Conservation (phyloP, 2,329 filamentous ascomycete genomes). For the Phyllosticta citrichinensis region DNA sequence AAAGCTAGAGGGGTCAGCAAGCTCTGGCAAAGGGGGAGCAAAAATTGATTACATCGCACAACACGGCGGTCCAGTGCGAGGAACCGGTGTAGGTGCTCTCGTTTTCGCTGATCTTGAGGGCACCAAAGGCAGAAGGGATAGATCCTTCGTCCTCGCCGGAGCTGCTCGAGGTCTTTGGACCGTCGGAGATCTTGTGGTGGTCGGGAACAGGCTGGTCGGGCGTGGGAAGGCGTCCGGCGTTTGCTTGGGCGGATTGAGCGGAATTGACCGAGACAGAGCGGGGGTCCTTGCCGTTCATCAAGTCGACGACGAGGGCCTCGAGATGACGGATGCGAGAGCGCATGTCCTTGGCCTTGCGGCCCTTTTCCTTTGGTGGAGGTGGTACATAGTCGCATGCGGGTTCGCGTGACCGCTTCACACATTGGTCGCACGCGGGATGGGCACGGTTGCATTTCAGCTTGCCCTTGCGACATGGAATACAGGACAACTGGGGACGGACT, state of each 20-base stretch:
- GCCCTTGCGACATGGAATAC: slow-evolving; percentile 20
- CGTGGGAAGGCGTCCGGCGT: slow-evolving; percentile 4
- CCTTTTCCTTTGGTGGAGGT: slow-evolving; percentile 16
- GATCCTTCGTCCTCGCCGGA: slow-evolving; percentile 7
- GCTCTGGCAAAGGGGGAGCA: background rate
- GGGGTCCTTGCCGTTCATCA: slow-evolving; percentile 22
- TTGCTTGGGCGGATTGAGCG: background rate
- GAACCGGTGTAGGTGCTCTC: slow-evolving; percentile 15
- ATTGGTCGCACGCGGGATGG: slow-evolving; percentile 28
- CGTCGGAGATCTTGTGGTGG: background rate
- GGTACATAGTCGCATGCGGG: slow-evolving; percentile 18
- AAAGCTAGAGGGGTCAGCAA: slow-evolving; percentile 12
- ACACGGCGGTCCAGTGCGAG: slow-evolving; percentile 27
- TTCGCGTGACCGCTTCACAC: slow-evolving; percentile 25
- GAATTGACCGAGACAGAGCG: slow-evolving; percentile 5
- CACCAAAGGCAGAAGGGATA: slow-evolving; percentile 6
- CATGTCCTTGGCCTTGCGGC: slow-evolving; percentile 21
- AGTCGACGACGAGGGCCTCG: slow-evolving; percentile 25
- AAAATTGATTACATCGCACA: slow-evolving; percentile 17
- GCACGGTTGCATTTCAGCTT: slow-evolving; percentile 29
- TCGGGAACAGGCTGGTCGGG: slow-evolving; percentile 8
- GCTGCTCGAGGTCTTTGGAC: slow-evolving; percentile 7
- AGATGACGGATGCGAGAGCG: slow-evolving; percentile 28
- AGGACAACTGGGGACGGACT: slow-evolving; percentile 18
- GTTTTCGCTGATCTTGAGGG: slow-evolving; percentile 11